A percentile compares a stretch with the other conserved stretches of the same genome.
phyloP scores from a whole-genome alignment of 805 yeast genomes.

The Kluyveromyces siamensis region DNA sequence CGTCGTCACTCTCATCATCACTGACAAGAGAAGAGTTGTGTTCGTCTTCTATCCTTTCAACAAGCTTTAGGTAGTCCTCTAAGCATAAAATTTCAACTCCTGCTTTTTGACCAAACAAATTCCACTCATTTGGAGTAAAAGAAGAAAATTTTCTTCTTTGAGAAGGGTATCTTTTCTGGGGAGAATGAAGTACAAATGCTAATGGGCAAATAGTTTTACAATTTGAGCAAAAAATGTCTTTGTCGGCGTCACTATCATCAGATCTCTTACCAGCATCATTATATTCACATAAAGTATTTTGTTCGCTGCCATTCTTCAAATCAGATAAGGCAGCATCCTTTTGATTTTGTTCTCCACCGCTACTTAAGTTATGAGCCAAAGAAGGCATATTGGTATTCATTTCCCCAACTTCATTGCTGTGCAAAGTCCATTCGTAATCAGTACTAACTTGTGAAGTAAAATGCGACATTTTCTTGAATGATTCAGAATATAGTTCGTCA shows the following conservation, averaged over 20 bases:
- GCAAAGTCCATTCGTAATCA: constrained; percentile 6
- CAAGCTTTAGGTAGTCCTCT: constrained; percentile 8
- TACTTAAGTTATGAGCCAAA: constrained; percentile 4
- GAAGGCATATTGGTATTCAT: constrained; percentile 2
- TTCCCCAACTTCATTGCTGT: constrained; percentile 3
- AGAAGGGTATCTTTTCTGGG: constrained; percentile 3
- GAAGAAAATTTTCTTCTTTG: constrained; percentile 14
- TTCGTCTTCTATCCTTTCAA: constrained; percentile 10
- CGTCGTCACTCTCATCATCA: constrained; percentile 4
- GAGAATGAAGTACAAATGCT: constrained; percentile 23
- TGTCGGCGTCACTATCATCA: constrained; percentile 20
- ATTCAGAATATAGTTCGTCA: constrained; percentile 12
- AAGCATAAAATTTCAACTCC: constrained; percentile 20
- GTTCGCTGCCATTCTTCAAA: constrained; percentile 8
- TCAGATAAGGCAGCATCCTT: neutral
- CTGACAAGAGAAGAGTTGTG: constrained; percentile 1
- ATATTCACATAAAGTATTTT: constrained; percentile 8
- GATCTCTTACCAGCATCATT: constrained; percentile 4
- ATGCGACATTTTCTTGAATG: neutral
- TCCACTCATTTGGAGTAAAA: constrained; percentile 9
- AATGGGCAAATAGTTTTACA: constrained; percentile 34
- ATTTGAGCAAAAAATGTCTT: constrained; percentile 24
- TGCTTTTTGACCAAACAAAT: constrained; percentile 7
- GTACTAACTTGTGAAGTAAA: neutral
- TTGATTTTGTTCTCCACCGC: neutral